Evolutionary conservation across 1,139 yeast species (phyloP), one percentile per base, ranked within the genome.

Genomic region (Magnusiomyces tetraspermus): DNA sequence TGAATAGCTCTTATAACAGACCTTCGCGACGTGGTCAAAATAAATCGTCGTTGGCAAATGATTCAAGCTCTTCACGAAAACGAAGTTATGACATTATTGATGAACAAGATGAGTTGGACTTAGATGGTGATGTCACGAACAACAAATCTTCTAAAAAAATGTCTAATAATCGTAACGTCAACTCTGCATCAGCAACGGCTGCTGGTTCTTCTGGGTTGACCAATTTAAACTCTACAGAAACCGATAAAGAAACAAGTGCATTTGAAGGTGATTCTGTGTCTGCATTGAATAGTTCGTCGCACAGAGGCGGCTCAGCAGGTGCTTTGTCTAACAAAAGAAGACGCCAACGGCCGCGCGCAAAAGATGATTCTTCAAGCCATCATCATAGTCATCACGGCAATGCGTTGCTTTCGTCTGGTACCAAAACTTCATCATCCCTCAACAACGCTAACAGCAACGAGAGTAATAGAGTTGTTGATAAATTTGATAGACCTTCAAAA

Each of bases 401-500:
- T n/a, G n/a, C n/a, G n/a, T n/a, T n/a, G n/a, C n/a, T n/a, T n/a
- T n/a, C n/a, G 23, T 6, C 23, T 30, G 31, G 11, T 40, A 15
- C 31, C 48, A 23, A 47, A 40, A 36, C 21, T 40, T 22, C 22
- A 48, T 2, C 45, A 45, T n/a, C 41, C 52, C 11, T 30, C 49
- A 2, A 19, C 48, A 15, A 21, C 57, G 11, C 31, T 59, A 52
- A 30, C 58, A 55, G 24, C 63, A 28, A 28, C 33, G 33, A 59
- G 40, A 36, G 17, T 36, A n/a, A 36, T 10, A 36, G 56, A 44
- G 37, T 59, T 44, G 38, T 58, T 33, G 61, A 67, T 17, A 71
- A 70, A 46, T 70, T 80, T 22, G 80, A 76, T 57, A 85, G 82
- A 63, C 83, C 89, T 4, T 83, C 89, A 47, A 85, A 81, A 60